Percentiles rank a stretch among this genome's conserved stretches.
Conservation (phyloP, 768 basidiomycete species). For the Mycena albidolilacea region DNA sequence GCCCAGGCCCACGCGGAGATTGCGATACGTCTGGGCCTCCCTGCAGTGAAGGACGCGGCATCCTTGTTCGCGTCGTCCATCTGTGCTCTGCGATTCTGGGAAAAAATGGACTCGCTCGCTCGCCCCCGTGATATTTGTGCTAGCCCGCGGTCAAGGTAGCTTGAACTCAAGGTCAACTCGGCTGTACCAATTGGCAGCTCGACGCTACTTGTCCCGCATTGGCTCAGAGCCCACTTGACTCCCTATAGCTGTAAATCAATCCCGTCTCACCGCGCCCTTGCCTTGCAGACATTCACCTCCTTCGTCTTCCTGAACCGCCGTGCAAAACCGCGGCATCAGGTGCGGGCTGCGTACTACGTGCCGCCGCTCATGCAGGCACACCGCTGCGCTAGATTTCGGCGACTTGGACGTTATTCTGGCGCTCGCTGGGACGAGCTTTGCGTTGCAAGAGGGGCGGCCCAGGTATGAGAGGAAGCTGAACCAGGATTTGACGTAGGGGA, state of each 20-base stretch:
- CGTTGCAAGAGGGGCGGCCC: constrained; percentile 84
- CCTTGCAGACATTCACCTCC: constrained; percentile 89
- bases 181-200: too few species aligned
- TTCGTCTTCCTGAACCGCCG: constrained; percentile 97
- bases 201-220: too few species aligned
- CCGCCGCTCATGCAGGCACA: constrained; percentile 91
- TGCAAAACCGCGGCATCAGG: constrained; percentile 93
- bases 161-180: too few species aligned
- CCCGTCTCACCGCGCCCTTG: constrained; percentile 1
- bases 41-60: too few species aligned
- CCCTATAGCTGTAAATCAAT: not conserved
- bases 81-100: too few species aligned
- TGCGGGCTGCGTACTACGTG: constrained; percentile 92
- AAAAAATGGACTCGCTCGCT: too few species aligned
- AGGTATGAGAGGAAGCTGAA: constrained; percentile 79
- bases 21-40: too few species aligned
- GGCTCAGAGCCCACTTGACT: not conserved
- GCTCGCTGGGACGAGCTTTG: constrained; percentile 76
- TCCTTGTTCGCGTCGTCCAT: too few species aligned
- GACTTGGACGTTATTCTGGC: constrained; percentile 82
- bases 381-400: constrained; percentile 77
- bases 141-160: too few species aligned
- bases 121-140: too few species aligned
- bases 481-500: constrained; percentile 72
- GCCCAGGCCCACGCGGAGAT: too few species aligned